A percentile compares a stretch with the other conserved stretches of the same genome.
Conservation (phyloP, 176 grass and related monocot species). For the Phoenix dactylifera region DNA sequence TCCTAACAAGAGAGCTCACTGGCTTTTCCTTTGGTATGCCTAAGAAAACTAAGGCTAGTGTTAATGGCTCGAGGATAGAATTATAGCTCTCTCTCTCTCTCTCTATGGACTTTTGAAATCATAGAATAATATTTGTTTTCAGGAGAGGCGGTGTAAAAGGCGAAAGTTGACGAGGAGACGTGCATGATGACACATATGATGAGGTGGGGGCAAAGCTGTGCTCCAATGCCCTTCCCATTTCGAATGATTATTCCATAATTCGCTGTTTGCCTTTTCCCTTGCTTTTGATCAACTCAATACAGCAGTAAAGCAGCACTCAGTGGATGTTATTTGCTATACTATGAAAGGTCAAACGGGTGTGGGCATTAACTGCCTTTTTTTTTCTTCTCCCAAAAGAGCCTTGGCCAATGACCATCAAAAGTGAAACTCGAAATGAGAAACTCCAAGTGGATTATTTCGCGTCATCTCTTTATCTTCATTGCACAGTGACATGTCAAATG, state of each 20-base stretch:
- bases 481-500: too few species aligned
- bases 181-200: constrained; percentile 66
- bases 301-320: background rate
- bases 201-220: constrained; percentile 58
- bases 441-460: too few species aligned
- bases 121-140: constrained; percentile 4
- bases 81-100: too few species aligned
- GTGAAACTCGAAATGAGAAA: too few species aligned
- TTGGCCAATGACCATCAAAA: too few species aligned
- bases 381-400: too few species aligned
- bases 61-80: background rate
- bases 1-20: constrained; percentile 32
- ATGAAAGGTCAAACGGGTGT: background rate
- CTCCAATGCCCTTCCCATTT: constrained; percentile 71
- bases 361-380: too few species aligned
- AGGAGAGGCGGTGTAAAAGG: constrained; percentile 22
- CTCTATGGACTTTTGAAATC: constrained; percentile 11
- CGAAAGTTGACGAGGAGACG: constrained; percentile 24
- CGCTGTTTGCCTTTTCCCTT: constrained; percentile 20
- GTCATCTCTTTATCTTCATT: too few species aligned
- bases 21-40: constrained; percentile 32
- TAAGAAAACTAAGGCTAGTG: constrained; percentile 30
- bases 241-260: constrained; percentile 92
- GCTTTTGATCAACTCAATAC: background rate
- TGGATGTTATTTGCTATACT: background rate